These are phyloP conservation scores for Termitomyces sp. DNA, from an alignment of 1,284 basidiomycete species.

Conservation along the genomic window DNA sequence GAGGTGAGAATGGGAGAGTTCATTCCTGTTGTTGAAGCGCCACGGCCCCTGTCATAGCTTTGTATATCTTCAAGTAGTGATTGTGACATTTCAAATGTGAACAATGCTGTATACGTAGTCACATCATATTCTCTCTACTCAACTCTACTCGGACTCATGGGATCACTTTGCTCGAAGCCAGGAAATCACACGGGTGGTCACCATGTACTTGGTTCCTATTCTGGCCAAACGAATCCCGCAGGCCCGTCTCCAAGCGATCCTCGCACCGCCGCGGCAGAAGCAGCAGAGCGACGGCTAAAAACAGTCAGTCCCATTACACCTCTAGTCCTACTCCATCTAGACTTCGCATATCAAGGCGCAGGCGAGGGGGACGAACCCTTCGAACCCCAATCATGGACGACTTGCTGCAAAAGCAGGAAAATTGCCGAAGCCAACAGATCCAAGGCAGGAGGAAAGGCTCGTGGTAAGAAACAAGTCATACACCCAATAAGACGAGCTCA, in stretches of 20 bases:
- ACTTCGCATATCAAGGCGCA: constrained; percentile 38
- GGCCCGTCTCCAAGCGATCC: constrained; percentile 36
- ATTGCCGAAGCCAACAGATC: constrained; percentile 38
- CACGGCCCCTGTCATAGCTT: constrained; percentile 3
- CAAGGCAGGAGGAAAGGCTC: constrained; percentile 49
- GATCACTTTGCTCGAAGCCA: constrained; percentile 63
- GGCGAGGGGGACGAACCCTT: constrained; percentile 49
- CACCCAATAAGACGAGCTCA: constrained; percentile 3
- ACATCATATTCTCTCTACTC: not conserved
- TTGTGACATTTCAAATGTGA: constrained; percentile 6
- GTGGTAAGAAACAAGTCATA: constrained; percentile 44
- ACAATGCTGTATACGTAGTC: not conserved
- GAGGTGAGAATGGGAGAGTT: constrained; percentile 37
- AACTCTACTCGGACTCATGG: constrained; percentile 39
- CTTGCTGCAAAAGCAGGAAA: constrained; percentile 55
- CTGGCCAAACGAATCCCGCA: constrained; percentile 21
- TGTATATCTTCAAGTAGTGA: not conserved
- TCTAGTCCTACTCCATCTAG: constrained; percentile 13
- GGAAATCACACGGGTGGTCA: constrained; percentile 47
- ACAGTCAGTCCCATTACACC: constrained; percentile 40
- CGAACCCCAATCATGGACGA: constrained; percentile 63
- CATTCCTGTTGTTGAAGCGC: constrained; percentile 27
- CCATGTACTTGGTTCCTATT: constrained; percentile 41
- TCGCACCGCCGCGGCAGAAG: constrained; percentile 61
- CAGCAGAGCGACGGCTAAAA: constrained; percentile 62